Evolutionary conservation across 73 alveolate species (phyloP).

Genomic region (Halteria grandinella): DNA sequence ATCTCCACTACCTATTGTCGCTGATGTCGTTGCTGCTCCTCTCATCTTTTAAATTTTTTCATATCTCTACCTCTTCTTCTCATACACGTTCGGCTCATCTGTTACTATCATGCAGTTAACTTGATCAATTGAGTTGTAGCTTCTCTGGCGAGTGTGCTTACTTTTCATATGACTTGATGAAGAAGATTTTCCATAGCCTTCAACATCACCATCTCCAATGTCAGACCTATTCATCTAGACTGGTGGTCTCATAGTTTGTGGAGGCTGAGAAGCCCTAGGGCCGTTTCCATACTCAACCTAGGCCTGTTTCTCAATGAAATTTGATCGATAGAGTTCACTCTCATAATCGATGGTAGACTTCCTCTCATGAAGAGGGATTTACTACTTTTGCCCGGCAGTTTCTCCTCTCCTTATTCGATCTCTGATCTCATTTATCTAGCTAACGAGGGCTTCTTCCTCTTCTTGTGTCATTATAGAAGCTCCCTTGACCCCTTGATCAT

Average conservation of each 20-base stretch:
- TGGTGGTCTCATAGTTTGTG: slow-evolving; percentile 33
- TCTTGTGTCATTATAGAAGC: slow-evolving; percentile 36
- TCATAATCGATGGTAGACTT: slow-evolving; percentile 6
- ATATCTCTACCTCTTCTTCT: slow-evolving; percentile 44
- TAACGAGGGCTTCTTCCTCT: slow-evolving; percentile 40
- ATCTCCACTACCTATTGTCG: no score
- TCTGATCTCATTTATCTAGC: slow-evolving; percentile 37
- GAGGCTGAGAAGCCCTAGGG: not conserved
- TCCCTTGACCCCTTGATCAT: not conserved
- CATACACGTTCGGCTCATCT: slow-evolving; percentile 51
- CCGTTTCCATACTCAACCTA: no score
- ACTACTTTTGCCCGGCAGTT: slow-evolving; percentile 8
- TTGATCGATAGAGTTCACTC: not conserved
- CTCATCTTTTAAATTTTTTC: slow-evolving; percentile 48
- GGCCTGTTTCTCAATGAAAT: not conserved
- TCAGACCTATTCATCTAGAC: slow-evolving; percentile 32
- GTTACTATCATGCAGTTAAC: slow-evolving; percentile 25
- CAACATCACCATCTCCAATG: slow-evolving; percentile 24
- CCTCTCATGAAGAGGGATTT: not conserved
- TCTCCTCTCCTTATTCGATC: slow-evolving; percentile 47
- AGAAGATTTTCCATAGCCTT: not conserved
- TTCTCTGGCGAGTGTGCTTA: no score
- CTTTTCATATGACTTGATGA: slow-evolving; percentile 13
- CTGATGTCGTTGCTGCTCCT: no score
- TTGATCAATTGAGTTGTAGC: slow-evolving; percentile 40